Conservation (phyloP, 805 yeast genomes). For the Candida yuanshanica region DNA sequence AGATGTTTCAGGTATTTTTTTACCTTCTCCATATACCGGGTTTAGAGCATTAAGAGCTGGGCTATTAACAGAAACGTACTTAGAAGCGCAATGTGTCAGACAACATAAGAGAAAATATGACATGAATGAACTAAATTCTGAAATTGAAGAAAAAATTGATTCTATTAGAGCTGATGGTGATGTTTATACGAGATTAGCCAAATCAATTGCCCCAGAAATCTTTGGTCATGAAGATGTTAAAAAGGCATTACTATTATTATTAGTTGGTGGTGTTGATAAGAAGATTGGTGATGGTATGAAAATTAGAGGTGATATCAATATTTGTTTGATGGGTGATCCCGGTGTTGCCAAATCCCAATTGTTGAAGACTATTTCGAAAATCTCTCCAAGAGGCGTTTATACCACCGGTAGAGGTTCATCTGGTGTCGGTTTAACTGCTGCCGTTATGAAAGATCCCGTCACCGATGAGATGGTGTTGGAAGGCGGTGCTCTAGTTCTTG, state of each 20-base stretch:
- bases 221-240: slow-evolving; percentile 92
- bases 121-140: slow-evolving; percentile 50
- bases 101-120: slow-evolving; percentile 91
- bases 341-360: slow-evolving; percentile 99
- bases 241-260: slow-evolving; percentile 75
- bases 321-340: slow-evolving; percentile 98
- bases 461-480: slow-evolving; percentile 97
- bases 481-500: slow-evolving; percentile 96
- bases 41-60: slow-evolving; percentile 92
- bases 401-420: slow-evolving; percentile 99
- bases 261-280: slow-evolving; percentile 95
- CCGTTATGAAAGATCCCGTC: slow-evolving; percentile 98
- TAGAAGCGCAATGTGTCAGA: slow-evolving; percentile 78
- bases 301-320: slow-evolving; percentile 94
- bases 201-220: slow-evolving; percentile 95
- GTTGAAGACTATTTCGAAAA: slow-evolving; percentile 81
- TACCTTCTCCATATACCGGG: slow-evolving; percentile 96
- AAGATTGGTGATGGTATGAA: slow-evolving; percentile 94
- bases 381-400: slow-evolving; percentile 94
- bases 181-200: slow-evolving; percentile 73
- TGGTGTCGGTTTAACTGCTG: slow-evolving; percentile 98
- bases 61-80: slow-evolving; percentile 84
- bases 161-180: slow-evolving; percentile 56
- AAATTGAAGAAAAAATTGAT: slow-evolving; percentile 49
- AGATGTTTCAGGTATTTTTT: slow-evolving; percentile 84